A percentile compares a stretch with the other conserved stretches of the same genome.
These are phyloP conservation scores for Geosmithia morbida DNA, from an alignment of 2,329 filamentous ascomycete genomes.

Conservation along the genomic window DNA sequence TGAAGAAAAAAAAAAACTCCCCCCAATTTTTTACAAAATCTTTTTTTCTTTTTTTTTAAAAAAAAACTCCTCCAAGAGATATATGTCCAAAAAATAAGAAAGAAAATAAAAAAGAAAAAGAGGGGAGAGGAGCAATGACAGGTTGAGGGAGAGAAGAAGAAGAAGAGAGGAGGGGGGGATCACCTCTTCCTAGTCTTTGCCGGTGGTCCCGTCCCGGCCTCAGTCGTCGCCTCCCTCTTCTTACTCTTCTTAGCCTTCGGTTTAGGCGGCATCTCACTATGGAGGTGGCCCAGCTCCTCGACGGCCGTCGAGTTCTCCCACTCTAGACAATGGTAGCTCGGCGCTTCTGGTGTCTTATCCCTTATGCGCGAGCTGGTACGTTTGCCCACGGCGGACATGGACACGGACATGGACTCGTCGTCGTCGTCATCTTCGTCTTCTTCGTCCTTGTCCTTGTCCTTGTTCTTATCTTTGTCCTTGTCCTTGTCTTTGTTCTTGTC, in stretches of 20 bases:
- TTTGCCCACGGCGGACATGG: constrained; percentile 10
- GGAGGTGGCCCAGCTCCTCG: constrained; percentile 41
- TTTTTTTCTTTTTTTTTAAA: no score
- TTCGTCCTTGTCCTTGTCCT: constrained; percentile 21
- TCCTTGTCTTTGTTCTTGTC: no score
- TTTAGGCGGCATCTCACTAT: constrained; percentile 39
- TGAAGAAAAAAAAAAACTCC: neutral
- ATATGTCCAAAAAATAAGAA: no score
- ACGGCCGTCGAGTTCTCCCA: constrained; percentile 44
- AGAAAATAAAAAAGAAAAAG: no score
- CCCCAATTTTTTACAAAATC: no score
- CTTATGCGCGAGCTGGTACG: constrained; percentile 30
- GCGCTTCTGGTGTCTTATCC: constrained; percentile 26
- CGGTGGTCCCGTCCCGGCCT: constrained; percentile 11
- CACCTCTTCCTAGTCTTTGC: constrained; percentile 10
- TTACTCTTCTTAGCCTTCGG: constrained; percentile 30
- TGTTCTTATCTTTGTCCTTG: constrained; percentile 24
- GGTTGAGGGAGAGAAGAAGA: neutral
- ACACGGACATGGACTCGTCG: neutral
- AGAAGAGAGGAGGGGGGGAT: neutral
- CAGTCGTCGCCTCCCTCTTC: constrained; percentile 31
- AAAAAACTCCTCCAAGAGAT: no score
- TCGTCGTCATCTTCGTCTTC: constrained; percentile 5
- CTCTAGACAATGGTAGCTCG: constrained; percentile 31
- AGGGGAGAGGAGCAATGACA: no score